Evolutionary conservation across 495 filamentous ascomycete species (phyloP), one percentile per base, ranked within the genome.

Genomic region (Cairneyella variabilis): DNA sequence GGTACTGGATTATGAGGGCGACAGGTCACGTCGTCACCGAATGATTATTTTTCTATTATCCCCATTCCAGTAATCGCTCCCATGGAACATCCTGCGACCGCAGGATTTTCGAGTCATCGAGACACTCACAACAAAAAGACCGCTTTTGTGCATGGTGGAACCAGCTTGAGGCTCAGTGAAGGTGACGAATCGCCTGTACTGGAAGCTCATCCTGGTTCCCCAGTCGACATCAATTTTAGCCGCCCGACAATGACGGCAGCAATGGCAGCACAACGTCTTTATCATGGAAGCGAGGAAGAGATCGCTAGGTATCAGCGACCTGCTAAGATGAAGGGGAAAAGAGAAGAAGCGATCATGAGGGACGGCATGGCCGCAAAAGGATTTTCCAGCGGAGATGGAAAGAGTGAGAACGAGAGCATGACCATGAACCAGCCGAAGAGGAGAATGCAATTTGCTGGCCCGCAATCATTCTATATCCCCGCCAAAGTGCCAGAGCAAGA

Each of bases 311-410:
- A 38, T 48, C 57, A 56, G 53, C 64, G 28, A 64, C 62, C 62
- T 48, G 64, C 61, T 53, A 57, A 52, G 63, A 53, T 53, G 22
- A n/a, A n/a, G n/a, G 56, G 37, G 36, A 61, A 57, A 51, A 62
- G 48, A 43, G 59, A 63, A 54, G 66, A 60, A 69, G 65, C 64
- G 64, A 63, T 67, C 60, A 62, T 44, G 53, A 70, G 65, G 70
- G 63, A 63, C 64, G 72, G 68, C 71, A 71, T 77, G 76, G 71
- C 76, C 77, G 77, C 73, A 71, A 79, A 77, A 76, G 66, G 48
- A 60, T 48, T 51, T 34, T 49, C 48, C 43, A 38, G 27, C 59
- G 48, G 45, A 58, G 45, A 62, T 42, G 25, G 32, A 62, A 27
- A 54, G 30, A 30, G 34, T 38, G 22, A 55, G 37, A 36, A 54